A percentile compares a stretch with the other conserved stretches of the same genome.
Conservation (phyloP, 2,329 filamentous ascomycete genomes). For the Coniochaeta sp. region DNA sequence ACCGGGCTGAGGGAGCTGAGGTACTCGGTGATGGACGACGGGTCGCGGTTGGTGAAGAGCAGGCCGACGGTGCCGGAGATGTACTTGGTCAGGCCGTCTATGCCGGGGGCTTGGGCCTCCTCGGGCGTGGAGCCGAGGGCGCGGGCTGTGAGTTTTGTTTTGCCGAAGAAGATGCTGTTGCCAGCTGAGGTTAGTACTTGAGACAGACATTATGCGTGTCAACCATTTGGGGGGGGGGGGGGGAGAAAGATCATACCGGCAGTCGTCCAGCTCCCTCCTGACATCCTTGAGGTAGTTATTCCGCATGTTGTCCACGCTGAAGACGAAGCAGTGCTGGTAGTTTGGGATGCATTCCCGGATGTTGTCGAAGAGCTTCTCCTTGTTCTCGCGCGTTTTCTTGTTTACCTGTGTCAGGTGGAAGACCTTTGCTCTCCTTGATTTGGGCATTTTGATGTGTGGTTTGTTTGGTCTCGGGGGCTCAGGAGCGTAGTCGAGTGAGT, state of each 20-base stretch:
- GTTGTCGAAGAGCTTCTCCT: conserved; percentile 79
- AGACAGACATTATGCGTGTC: no score
- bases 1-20: conserved; percentile 65
- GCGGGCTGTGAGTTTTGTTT: conserved; percentile 98
- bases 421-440: conserved; percentile 87
- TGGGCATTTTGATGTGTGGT: conserved; percentile 61
- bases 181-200: background rate
- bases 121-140: conserved; percentile 74
- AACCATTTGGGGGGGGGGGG: no score
- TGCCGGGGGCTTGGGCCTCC: conserved; percentile 73
- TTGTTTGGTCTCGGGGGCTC: background rate
- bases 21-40: conserved; percentile 59
- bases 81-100: conserved; percentile 61
- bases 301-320: conserved; percentile 93
- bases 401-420: conserved; percentile 84
- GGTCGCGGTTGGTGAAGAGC: conserved; percentile 76
- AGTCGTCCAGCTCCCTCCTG: conserved; percentile 74
- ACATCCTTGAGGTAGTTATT: conserved; percentile 94
- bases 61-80: conserved; percentile 80
- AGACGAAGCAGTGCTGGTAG: conserved; percentile 89
- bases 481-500: background rate
- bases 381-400: conserved; percentile 91
- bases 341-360: conserved; percentile 78
- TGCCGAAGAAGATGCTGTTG: conserved; percentile 88
- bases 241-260: conserved; percentile 49